Base-by-base conservation (phyloP, 1,284 basidiomycete genomes). In the Grifola frondosa region DNA sequence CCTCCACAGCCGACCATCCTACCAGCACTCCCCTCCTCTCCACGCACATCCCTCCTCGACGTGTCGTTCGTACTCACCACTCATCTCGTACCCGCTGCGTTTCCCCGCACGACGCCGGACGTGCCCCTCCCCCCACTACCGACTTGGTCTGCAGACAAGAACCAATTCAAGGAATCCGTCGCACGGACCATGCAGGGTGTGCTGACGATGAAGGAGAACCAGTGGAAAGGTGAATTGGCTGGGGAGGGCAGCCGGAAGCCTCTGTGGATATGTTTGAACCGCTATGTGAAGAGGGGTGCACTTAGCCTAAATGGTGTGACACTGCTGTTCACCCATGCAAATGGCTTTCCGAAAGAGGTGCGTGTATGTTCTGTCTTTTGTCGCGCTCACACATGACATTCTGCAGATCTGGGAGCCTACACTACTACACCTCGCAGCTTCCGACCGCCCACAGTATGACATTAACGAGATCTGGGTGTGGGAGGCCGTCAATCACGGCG, bases 11-110 rank as follows among this genome's bases (percentile, higher is more conserved):
- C 17, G 15, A 23, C 12, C 24, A 7, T n/a, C 9, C 35, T 24
- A 9, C 56, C 61, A 40, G 9, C 54, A 20, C 47, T 65, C 40
- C 58, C 64, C 30, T 54, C 61, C 26, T 49, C 52, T 9, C 40
- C 50, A n/a, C 58, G 60, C 7, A 42, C 41, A 20, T 50, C 42
- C 15, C 38, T 46, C 17, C 52, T 64, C 21, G 50, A 52, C 41
- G 44, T 40, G 20, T 54, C 58, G 10, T 82, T 71, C 58, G 62
- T 55, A 12, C 57, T 74, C 5, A 77, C 77, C 1, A 85, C 85
- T 0, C 90, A 93, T 56, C 60, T 91, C 24, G 63, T 89, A n/a
- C 87, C 88, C 0, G 81, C 84, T 5, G 81, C 84, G 0, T 78
- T 78, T 56, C 78, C 88, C 3, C 74, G 87, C 9, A 71, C 72